Evolutionary conservation across 164 flowering plant genomes (phyloP).

Genomic region (Stephania japonica): DNA sequence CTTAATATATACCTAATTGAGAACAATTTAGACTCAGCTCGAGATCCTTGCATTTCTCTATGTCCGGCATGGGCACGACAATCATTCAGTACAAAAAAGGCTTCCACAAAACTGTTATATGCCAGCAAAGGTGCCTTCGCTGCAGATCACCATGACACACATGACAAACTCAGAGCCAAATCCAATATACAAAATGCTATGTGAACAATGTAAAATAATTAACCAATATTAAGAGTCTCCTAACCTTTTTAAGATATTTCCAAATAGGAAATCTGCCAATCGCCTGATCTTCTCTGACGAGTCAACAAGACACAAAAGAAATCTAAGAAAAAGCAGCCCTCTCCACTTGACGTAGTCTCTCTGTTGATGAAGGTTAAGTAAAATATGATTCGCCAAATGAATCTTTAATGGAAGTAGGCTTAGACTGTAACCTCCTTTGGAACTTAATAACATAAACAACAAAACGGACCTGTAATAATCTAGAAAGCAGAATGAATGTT

Average conservation of each 20-base stretch:
- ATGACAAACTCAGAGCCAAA: constrained; percentile 9
- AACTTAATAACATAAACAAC: constrained; percentile 6
- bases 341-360: constrained; percentile 99
- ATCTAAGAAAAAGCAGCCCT: constrained; percentile 87
- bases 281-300: constrained; percentile 86
- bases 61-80: constrained; percentile 64
- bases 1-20: constrained; percentile 53
- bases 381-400: not conserved
- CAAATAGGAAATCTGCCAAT: constrained; percentile 88
- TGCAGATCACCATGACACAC: constrained; percentile 25
- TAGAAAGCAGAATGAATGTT: constrained; percentile 81
- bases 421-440: not conserved
- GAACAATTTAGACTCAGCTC: constrained; percentile 44
- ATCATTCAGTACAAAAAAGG: constrained; percentile 83
- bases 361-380: constrained; percentile 30
- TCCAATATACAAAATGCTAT: not conserved
- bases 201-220: not conserved
- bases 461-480: constrained; percentile 71
- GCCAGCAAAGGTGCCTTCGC: constrained; percentile 97
- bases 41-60: constrained; percentile 38
- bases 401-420: not conserved
- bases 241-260: constrained; percentile 85
- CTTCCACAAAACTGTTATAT: constrained; percentile 97
- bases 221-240: not conserved
- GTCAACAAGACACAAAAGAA: constrained; percentile 86